These are phyloP conservation scores for Boletus barrowsii DNA, from an alignment of 768 basidiomycete species.

Conservation along the genomic window DNA sequence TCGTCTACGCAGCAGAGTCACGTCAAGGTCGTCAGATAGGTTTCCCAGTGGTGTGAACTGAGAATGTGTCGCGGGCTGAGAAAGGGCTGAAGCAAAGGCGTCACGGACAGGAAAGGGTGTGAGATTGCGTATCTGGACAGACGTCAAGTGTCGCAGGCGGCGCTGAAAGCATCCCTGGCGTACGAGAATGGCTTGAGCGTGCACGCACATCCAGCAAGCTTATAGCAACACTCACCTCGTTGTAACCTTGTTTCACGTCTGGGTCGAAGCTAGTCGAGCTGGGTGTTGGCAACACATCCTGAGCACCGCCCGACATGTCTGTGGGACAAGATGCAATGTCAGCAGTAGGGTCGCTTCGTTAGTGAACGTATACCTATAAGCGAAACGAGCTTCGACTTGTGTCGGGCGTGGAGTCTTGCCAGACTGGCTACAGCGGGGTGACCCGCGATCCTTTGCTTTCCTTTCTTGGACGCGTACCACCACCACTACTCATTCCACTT, in stretches of 20 bases:
- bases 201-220: background rate
- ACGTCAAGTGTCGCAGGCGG: constrained; percentile 69
- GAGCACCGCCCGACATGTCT: constrained; percentile 23
- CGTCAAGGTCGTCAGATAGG: constrained; percentile 68
- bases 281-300: constrained; percentile 14
- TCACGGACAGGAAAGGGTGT: constrained; percentile 85
- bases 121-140: constrained; percentile 74
- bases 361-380: constrained; percentile 1
- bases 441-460: constrained; percentile 8
- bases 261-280: constrained; percentile 15
- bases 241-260: constrained; percentile 6
- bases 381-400: background rate
- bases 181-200: background rate
- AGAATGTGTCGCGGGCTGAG: constrained; percentile 59
- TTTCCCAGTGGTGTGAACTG: constrained; percentile 57
- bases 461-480: constrained; percentile 21
- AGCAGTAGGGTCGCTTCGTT: background rate
- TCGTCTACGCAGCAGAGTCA: constrained; percentile 56
- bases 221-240: constrained; percentile 14
- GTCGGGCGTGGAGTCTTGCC: background rate
- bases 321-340: background rate
- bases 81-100: constrained; percentile 65
- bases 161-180: constrained; percentile 42
- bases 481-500: no score
- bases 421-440: background rate